Evolutionary conservation across 345 rosid genomes (phyloP), one percentile per base, ranked within the genome.

Genomic region (Streptanthus diversifolius): DNA sequence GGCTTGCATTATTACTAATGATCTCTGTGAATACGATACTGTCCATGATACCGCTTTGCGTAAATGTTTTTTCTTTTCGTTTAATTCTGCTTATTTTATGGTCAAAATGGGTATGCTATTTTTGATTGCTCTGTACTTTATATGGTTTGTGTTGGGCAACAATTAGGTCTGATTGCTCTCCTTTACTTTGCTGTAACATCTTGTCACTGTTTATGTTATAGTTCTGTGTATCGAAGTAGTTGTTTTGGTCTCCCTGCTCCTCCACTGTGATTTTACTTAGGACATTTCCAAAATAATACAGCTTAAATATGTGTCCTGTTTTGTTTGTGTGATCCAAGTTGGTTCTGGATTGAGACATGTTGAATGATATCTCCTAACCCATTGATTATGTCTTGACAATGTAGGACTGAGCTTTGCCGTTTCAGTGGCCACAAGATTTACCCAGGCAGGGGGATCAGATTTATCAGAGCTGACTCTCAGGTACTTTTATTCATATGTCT

Each of bases 381-480:
- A 2, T 63, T 70, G 35, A 19, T 14, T 35, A 5, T 60, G 39
- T 75, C 54, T 41, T 72, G 39, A 52, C 12, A 29, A 76, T 11
- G 27, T 35, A 86, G 93, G 84, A 89, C 91, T n/a, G 90, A 89
- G 65, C 84, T 87, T 45, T 89, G 95, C 72, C 88, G 90, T 22
- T 89, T 89, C 82, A 87, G 91, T 63, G 91, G 90, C 9, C 84
- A 81, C 5, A 89, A 89, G 84, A 89, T 89, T 24, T 89, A 87
- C 76, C 95, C 95, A 5, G 95, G 91, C 0, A 89, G 77, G 43
- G 91, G 91, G 22, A 89, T 89, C 62, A 84, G 95, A 82, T 87
- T 86, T 47, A 52, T 89, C 76, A 80, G 95, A 3, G 37, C 87
- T 3, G 91, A 87, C 82, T 87, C 91, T 68, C 95, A 89, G 88